Evolutionary conservation across 192 early-diverging fungal genomes (phyloP).

Genomic region (Tieghemiomyces parasiticus): DNA sequence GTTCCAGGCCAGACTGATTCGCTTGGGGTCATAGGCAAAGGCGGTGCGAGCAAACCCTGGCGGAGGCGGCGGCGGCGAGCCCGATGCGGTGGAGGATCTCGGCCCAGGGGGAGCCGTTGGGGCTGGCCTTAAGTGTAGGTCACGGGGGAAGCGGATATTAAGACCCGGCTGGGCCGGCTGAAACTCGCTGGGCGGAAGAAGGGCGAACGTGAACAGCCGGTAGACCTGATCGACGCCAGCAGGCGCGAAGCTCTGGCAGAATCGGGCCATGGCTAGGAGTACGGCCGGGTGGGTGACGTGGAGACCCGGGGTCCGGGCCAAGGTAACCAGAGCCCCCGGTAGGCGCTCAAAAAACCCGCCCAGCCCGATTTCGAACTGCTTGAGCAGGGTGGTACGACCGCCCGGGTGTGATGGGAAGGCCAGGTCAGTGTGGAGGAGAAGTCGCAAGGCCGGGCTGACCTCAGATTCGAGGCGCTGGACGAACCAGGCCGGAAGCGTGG

Average conservation of each 20-base stretch:
- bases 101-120: too few species aligned
- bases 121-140: too few species aligned
- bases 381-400: conserved; percentile 8
- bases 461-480: background rate
- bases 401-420: conserved; percentile 14
- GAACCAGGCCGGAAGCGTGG: background rate
- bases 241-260: background rate
- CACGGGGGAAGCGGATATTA: too few species aligned
- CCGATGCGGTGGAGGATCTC: too few species aligned
- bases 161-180: background rate
- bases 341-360: conserved; percentile 1
- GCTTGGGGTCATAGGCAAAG: conserved; percentile 8
- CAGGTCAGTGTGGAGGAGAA: conserved; percentile 15
- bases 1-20: conserved; percentile 7
- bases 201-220: background rate
- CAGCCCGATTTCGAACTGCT: background rate
- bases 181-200: background rate
- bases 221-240: background rate
- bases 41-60: background rate
- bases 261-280: background rate
- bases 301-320: background rate
- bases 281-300: background rate
- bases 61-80: too few species aligned
- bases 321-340: background rate
- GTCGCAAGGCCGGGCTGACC: conserved; percentile 2